Percentiles rank a stretch among this genome's conserved stretches.
phyloP scores from a whole-genome alignment of 768 basidiomycete genomes.

The Favolaschia claudopus region DNA sequence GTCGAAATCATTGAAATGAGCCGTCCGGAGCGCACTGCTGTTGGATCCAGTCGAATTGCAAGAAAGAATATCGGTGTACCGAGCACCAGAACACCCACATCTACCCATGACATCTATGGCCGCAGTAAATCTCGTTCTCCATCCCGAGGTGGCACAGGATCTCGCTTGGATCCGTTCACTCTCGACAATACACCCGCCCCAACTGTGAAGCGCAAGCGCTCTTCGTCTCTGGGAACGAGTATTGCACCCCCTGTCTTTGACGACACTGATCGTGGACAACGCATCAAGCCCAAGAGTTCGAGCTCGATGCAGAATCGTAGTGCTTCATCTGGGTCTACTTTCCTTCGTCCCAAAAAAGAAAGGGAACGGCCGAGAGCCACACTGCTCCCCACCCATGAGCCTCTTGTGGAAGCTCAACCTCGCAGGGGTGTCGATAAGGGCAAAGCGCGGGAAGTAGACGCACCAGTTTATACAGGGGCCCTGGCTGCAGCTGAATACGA shows the following conservation, averaged over 20 bases:
- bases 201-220: conserved; percentile 27
- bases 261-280: conserved; percentile 25
- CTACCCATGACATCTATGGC: not conserved
- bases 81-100: conserved; percentile 16
- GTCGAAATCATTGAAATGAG: too few species aligned
- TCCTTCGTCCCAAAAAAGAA: conserved; percentile 16
- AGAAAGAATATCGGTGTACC: conserved; percentile 12
- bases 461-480: conserved; percentile 36
- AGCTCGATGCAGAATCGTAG: conserved; percentile 3
- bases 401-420: not conserved
- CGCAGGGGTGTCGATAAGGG: conserved; percentile 16
- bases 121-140: conserved; percentile 30
- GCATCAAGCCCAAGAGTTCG: conserved; percentile 16
- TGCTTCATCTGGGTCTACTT: not conserved
- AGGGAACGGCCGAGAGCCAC: conserved; percentile 1
- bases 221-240: conserved; percentile 5
- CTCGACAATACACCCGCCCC: not conserved
- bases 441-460: conserved; percentile 10
- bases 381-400: not conserved
- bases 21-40: conserved; percentile 11
- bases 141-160: conserved; percentile 23
- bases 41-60: not conserved
- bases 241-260: not conserved
- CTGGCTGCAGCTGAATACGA: conserved; percentile 57
- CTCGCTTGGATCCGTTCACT: conserved; percentile 22